Conservation (phyloP, 176 grass and related monocot species). For the Oryza nivara region DNA sequence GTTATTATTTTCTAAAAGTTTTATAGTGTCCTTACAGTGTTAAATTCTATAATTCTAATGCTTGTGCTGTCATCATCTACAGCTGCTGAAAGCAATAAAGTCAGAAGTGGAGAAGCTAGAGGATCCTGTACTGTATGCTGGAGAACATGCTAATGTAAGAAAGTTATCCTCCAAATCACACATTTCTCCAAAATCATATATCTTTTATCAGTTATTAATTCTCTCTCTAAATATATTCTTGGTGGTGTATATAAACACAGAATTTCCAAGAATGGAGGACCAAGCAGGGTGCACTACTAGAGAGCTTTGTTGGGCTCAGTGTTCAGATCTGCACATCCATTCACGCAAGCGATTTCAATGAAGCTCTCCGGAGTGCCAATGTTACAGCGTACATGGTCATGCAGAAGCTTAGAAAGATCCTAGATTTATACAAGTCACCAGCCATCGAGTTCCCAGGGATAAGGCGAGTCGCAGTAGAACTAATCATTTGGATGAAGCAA, state of each 20-base stretch:
- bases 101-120: slow-evolving; percentile 22
- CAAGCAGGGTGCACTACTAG: slow-evolving; percentile 6
- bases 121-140: not conserved
- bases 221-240: not conserved
- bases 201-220: too few relatives aligned
- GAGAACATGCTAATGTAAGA: not conserved
- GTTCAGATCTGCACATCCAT: slow-evolving; percentile 8
- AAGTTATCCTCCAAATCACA: not conserved
- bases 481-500: not conserved
- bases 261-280: slow-evolving; percentile 11
- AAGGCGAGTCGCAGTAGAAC: not conserved
- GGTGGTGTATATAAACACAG: not conserved
- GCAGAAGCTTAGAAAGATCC: slow-evolving; percentile 1
- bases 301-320: slow-evolving; percentile 3
- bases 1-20: too few relatives aligned
- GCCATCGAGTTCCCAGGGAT: slow-evolving; percentile 11
- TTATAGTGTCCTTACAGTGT: not conserved
- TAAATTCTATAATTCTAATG: too few relatives aligned
- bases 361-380: not conserved
- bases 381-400: not conserved
- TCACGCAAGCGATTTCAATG: not conserved
- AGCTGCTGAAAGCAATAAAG: slow-evolving; percentile 19
- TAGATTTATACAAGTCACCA: slow-evolving; percentile 2
- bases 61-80: not conserved
- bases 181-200: too few relatives aligned